Conservation (phyloP, 2,329 filamentous ascomycete genomes). For the Fusarium tanahbumbuense region DNA sequence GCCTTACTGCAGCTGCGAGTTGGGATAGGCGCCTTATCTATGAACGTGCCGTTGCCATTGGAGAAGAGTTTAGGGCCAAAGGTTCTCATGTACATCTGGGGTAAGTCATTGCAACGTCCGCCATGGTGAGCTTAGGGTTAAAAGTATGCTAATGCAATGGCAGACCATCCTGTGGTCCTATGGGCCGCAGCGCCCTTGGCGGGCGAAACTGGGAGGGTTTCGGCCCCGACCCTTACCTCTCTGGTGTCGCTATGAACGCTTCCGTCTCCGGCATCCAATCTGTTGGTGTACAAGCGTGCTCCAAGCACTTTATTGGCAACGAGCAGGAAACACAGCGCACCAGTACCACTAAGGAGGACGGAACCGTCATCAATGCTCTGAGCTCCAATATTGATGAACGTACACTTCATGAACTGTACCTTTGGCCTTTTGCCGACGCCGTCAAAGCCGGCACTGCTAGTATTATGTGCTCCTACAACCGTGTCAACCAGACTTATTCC, state of each 20-base stretch:
- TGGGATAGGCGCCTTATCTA: constrained; percentile 80
- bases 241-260: constrained; percentile 61
- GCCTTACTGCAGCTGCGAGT: constrained; percentile 67
- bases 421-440: constrained; percentile 48
- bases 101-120: background rate
- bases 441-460: constrained; percentile 47
- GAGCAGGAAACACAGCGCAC: constrained; percentile 51
- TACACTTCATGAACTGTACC: constrained; percentile 55
- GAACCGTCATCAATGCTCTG: constrained; percentile 36
- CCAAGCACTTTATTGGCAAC: constrained; percentile 54
- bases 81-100: constrained; percentile 75
- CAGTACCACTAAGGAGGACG: constrained; percentile 39
- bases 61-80: constrained; percentile 74
- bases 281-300: constrained; percentile 52
- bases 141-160: background rate
- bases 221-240: constrained; percentile 74
- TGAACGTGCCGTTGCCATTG: constrained; percentile 64
- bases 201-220: constrained; percentile 75
- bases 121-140: background rate
- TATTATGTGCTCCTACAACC: constrained; percentile 77
- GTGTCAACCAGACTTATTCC: constrained; percentile 82
- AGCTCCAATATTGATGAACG: constrained; percentile 66
- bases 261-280: constrained; percentile 50
- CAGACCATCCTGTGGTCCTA: constrained; percentile 52
- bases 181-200: constrained; percentile 54